Base-by-base conservation (phyloP, 148 eudicot species). In the Agrostemma githago region DNA sequence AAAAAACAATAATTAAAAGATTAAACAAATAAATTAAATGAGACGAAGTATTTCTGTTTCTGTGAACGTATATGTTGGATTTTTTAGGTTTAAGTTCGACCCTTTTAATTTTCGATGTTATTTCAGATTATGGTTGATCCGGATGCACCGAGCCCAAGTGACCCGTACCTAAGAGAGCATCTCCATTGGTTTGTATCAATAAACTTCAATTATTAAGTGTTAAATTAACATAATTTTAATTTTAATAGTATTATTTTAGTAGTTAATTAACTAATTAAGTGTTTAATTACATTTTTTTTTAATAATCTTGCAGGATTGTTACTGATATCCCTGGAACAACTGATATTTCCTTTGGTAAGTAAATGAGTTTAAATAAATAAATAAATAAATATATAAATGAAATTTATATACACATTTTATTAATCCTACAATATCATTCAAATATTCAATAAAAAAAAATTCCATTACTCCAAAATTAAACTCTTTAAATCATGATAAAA, bases 241-340 rank as follows among this genome's bases (percentile, higher is more conserved):
- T 0, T 26, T 26, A 26, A 26, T 26, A 26, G 0, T 14, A 57
- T 1, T 46, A 8, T 46, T 46, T 48, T 43, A 43, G 5, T 2
- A 43, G 8, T 43, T 43, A 4, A 4, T 7, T 43, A 42, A 3
- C 6, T 43, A 43, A 43, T 43, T 43, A 7, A 2, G 46, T 43
- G 46, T 43, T 43, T 43, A 4, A 43, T 5, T 43, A 43, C 34
- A 43, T 43, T 43, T 4, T 3, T 3, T 42, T 7, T 43, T 7
- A 43, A 43, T 51, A 20, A 19, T 10, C 8, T 78, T 82, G 68
- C 79, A 92, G 97, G 97, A 87, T 92, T 56, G 93, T 92, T 20
- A 90, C 97, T 5, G 96, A 92, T 62, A 92, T 92, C 79, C 97
- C 97, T 8, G 97, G 97, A 40, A 90, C 97, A 26, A 92, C 97